Conservation (phyloP, 2,329 filamentous ascomycete genomes). For the Diaporthe nobilis region DNA sequence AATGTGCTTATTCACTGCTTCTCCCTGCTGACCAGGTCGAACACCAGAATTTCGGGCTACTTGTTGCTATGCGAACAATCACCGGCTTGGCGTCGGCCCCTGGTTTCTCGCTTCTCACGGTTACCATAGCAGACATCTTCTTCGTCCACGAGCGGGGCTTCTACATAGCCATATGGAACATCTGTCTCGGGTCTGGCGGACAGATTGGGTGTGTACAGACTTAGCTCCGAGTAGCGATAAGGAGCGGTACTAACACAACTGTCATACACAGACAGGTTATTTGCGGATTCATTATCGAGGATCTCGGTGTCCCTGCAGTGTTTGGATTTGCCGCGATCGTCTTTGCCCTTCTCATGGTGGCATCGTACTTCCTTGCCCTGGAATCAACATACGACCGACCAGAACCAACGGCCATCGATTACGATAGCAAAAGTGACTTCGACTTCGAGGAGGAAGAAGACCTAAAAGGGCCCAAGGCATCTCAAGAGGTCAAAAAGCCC, state of each 20-base stretch:
- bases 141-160: slow-evolving; percentile 35
- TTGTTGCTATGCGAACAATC: slow-evolving; percentile 24
- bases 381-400: slow-evolving; percentile 27
- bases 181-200: slow-evolving; percentile 15
- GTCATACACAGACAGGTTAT: slow-evolving; percentile 22
- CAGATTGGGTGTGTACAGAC: not conserved
- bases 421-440: not conserved
- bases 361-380: slow-evolving; percentile 28
- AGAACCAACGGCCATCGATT: not conserved
- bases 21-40: not conserved
- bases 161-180: slow-evolving; percentile 12
- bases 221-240: not conserved
- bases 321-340: slow-evolving; percentile 32
- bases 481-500: slow-evolving; percentile 4
- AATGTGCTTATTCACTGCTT: not conserved
- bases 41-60: slow-evolving; percentile 18
- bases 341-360: slow-evolving; percentile 21
- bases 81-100: slow-evolving; percentile 28
- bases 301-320: slow-evolving; percentile 19
- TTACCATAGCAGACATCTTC: slow-evolving; percentile 29
- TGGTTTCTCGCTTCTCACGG: slow-evolving; percentile 20
- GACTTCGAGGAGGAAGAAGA: not conserved
- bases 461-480: not conserved
- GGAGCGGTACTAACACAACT: not conserved
- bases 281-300: slow-evolving; percentile 31